phyloP scores from a whole-genome alignment of 306 rosid species.

The Casuarina glauca region DNA sequence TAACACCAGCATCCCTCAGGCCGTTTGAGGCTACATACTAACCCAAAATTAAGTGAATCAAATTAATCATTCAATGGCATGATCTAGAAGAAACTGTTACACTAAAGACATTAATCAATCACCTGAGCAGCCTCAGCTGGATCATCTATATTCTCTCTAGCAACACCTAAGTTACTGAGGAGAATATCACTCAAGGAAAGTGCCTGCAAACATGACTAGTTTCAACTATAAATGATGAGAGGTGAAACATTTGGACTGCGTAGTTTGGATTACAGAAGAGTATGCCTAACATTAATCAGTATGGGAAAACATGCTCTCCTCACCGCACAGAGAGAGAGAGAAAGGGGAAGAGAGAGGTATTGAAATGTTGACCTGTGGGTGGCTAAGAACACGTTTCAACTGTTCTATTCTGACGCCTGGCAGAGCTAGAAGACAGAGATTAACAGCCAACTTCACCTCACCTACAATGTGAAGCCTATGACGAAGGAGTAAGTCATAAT shows the following conservation, averaged over 20 bases:
- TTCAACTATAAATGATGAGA: neutral
- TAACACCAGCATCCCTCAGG: slow-evolving; percentile 49
- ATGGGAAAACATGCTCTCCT: neutral
- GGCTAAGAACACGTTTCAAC: slow-evolving; percentile 66
- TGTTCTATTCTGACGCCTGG: slow-evolving; percentile 61
- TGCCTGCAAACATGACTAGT: slow-evolving; percentile 49
- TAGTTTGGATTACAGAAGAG: neutral
- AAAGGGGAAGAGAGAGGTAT: neutral
- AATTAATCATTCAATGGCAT: neutral
- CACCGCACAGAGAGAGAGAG: neutral
- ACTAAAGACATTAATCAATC: slow-evolving; percentile 11
- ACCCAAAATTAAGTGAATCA: neutral
- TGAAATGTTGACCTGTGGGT: slow-evolving; percentile 53
- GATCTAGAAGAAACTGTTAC: slow-evolving; percentile 14
- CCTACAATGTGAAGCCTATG: slow-evolving; percentile 85
- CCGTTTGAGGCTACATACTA: slow-evolving; percentile 50
- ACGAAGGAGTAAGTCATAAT: slow-evolving; percentile 78
- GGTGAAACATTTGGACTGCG: neutral
- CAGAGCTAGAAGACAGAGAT: slow-evolving; percentile 66
- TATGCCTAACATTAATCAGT: neutral
- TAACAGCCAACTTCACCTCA: slow-evolving; percentile 61
- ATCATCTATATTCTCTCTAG: slow-evolving; percentile 59
- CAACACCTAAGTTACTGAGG: slow-evolving; percentile 54
- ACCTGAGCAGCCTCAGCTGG: slow-evolving; percentile 73
- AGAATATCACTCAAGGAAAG: slow-evolving; percentile 53